A percentile compares a stretch with the other conserved stretches of the same genome.
Conservation (phyloP, 1,284 basidiomycete species). For the Ustilago cynodontis region DNA sequence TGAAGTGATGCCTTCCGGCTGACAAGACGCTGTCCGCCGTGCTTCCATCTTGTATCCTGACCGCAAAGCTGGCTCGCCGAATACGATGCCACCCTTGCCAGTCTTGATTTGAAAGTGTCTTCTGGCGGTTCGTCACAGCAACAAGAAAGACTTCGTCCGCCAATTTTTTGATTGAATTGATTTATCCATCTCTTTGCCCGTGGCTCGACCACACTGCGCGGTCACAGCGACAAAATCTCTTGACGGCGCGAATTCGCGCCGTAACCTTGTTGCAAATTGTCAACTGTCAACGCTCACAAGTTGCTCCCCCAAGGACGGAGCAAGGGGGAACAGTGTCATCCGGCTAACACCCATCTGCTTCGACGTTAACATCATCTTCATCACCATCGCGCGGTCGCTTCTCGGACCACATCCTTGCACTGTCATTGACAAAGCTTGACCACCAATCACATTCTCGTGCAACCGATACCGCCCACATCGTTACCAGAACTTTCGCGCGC, state of each 20-base stretch:
- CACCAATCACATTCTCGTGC: not conserved
- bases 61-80: too few relatives aligned
- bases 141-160: not conserved
- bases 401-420: not conserved
- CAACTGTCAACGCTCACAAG: not conserved
- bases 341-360: not conserved
- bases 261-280: conserved; percentile 1
- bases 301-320: too few relatives aligned
- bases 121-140: too few relatives aligned
- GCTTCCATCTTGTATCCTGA: not conserved
- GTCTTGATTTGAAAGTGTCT: not conserved
- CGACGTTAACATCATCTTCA: not conserved
- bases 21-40: not conserved
- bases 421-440: not conserved
- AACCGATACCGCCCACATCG: not conserved
- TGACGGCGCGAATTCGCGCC: not conserved
- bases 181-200: not conserved
- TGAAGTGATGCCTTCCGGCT: not conserved
- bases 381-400: not conserved
- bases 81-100: not conserved
- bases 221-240: not conserved
- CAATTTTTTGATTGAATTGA: not conserved
- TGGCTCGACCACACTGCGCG: conserved; percentile 3
- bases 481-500: not conserved
- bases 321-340: too few relatives aligned